These are phyloP conservation scores for Zopfia rhizophila DNA, from an alignment of 2,329 filamentous ascomycete species.

Conservation along the genomic window DNA sequence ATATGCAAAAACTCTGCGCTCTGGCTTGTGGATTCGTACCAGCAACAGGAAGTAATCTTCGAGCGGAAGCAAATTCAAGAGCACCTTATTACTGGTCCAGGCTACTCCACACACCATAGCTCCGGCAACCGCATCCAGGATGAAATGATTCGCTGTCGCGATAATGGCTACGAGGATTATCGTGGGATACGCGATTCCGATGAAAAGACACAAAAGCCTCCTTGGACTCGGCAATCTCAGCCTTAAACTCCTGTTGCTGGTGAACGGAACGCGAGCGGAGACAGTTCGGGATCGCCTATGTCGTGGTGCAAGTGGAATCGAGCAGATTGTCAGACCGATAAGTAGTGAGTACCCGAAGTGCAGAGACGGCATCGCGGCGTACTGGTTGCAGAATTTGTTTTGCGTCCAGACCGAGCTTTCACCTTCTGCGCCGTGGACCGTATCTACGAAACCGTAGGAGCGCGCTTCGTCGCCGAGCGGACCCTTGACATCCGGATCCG, in stretches of 20 bases:
- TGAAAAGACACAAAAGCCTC: constrained; percentile 59
- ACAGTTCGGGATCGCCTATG: constrained; percentile 57
- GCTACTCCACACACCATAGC: constrained; percentile 72
- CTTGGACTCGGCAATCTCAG: constrained; percentile 60
- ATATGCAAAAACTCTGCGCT: constrained; percentile 28
- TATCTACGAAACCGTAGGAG: constrained; percentile 69
- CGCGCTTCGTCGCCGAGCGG: constrained; percentile 67
- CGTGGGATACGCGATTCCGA: constrained; percentile 72
- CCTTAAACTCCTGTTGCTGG: constrained; percentile 37
- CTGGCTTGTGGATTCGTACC: constrained; percentile 73
- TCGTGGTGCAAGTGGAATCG: constrained; percentile 69
- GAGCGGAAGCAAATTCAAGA: constrained; percentile 72
- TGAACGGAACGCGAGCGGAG: constrained; percentile 41
- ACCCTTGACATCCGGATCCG: constrained; percentile 64
- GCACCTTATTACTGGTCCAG: constrained; percentile 65
- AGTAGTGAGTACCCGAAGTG: constrained; percentile 81
- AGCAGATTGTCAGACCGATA: constrained; percentile 75
- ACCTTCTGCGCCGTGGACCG: constrained; percentile 66
- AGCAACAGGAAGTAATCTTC: constrained; percentile 75
- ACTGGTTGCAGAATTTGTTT: constrained; percentile 80
- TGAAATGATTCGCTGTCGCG: constrained; percentile 77
- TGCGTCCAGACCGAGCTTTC: constrained; percentile 77
- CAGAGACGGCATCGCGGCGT: constrained; percentile 80
- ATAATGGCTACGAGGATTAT: constrained; percentile 75
- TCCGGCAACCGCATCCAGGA: constrained; percentile 76